Percentiles rank a stretch among this genome's conserved stretches.
Conservation (phyloP, 495 filamentous ascomycete genomes). For the Copromyces sp. region DNA sequence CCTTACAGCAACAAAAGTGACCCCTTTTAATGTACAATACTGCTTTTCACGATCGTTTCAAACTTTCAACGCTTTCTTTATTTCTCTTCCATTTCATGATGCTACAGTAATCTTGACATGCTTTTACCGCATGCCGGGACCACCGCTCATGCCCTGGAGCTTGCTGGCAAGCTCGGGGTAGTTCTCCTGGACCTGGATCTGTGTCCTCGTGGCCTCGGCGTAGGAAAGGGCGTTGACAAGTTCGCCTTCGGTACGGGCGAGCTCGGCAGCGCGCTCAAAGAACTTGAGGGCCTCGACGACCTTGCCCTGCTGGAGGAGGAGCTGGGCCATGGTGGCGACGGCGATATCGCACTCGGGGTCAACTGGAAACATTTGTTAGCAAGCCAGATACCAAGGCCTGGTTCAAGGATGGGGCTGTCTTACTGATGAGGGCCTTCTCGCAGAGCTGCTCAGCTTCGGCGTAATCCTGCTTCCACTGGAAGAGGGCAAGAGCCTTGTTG, state of each 20-base stretch:
- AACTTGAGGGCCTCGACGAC: conserved; percentile 91
- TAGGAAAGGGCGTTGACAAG: conserved; percentile 95
- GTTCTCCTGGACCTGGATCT: conserved; percentile 95
- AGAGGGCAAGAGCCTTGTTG: conserved; percentile 93
- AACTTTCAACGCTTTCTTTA: background rate
- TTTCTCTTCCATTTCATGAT: background rate
- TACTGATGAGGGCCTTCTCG: conserved; percentile 95
- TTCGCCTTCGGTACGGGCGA: conserved; percentile 91
- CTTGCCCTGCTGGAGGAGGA: conserved; percentile 96
- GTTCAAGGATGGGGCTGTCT: conserved; percentile 23
- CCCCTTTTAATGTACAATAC: background rate
- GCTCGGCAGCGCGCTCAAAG: conserved; percentile 91
- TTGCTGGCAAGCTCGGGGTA: conserved; percentile 87
- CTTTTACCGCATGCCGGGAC: conserved; percentile 21
- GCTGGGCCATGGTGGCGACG: conserved; percentile 96
- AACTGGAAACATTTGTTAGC: conserved; percentile 48
- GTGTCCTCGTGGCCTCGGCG: conserved; percentile 92
- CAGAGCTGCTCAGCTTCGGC: conserved; percentile 89
- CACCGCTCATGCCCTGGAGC: conserved; percentile 57
- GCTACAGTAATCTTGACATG: background rate
- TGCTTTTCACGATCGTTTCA: background rate
- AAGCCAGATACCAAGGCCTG: background rate
- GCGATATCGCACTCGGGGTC: conserved; percentile 99
- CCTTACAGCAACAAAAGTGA: background rate
- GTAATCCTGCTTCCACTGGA: conserved; percentile 98